Conservation (phyloP, 2,329 filamentous ascomycete species). For the Sordariomycetes sp. region DNA sequence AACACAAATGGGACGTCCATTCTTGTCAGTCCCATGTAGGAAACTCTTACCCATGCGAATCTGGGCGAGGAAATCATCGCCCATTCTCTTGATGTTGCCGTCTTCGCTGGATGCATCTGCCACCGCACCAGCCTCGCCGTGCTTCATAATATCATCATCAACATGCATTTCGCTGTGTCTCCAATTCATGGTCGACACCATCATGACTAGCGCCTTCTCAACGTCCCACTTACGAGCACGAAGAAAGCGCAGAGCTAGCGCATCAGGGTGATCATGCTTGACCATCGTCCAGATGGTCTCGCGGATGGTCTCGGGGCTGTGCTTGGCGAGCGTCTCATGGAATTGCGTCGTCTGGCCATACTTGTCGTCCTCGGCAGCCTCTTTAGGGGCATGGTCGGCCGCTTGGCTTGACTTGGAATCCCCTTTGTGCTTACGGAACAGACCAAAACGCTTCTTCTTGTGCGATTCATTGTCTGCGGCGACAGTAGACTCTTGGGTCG, state of each 20-base stretch:
- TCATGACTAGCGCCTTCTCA: conserved; percentile 85
- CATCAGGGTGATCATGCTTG: conserved; percentile 91
- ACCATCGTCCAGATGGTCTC: conserved; percentile 85
- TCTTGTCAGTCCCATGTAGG: conserved; percentile 77
- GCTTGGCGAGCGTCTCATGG: conserved; percentile 67
- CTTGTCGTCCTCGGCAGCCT: conserved; percentile 68
- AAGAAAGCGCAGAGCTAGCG: conserved; percentile 70
- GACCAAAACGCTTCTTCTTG: conserved; percentile 63
- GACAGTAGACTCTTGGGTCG: conserved; percentile 13
- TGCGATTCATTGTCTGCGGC: conserved; percentile 42
- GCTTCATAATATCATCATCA: conserved; percentile 76
- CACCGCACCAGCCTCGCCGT: conserved; percentile 61
- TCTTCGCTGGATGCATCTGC: conserved; percentile 49
- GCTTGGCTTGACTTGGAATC: conserved; percentile 25
- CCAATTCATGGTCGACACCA: conserved; percentile 93
- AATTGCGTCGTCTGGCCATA: conserved; percentile 85
- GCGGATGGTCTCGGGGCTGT: conserved; percentile 70
- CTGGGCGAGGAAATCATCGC: conserved; percentile 73
- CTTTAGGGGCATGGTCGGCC: conserved; percentile 24
- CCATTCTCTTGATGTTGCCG: conserved; percentile 52
- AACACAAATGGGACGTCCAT: conserved; percentile 77
- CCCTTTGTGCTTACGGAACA: conserved; percentile 59
- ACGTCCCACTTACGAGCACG: conserved; percentile 94
- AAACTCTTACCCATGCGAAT: conserved; percentile 88
- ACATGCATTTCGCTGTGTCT: conserved; percentile 74